These are phyloP conservation scores for Vanderwaltozyma yarrowii DNA, from an alignment of 805 yeast genomes.

Conservation along the genomic window DNA sequence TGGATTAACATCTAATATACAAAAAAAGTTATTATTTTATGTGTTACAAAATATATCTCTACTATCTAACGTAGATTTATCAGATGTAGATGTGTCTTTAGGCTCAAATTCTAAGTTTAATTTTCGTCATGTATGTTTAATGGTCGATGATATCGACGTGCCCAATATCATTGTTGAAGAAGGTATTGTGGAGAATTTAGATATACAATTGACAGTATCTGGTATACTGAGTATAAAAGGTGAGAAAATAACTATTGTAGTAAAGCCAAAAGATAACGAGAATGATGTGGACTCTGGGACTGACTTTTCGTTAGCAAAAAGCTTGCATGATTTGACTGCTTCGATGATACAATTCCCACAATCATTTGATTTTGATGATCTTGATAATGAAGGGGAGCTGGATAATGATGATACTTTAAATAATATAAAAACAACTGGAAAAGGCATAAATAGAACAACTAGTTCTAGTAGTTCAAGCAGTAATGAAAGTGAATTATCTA, in stretches of 20 bases:
- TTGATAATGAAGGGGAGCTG: constrained; percentile 3
- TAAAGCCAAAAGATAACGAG: constrained; percentile 10
- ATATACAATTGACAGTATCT: constrained; percentile 50
- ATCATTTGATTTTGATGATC: constrained; percentile 1
- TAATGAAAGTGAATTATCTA: neutral
- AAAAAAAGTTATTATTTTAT: constrained; percentile 69
- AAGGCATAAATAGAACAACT: neutral
- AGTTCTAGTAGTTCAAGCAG: neutral
- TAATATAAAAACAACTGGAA: neutral
- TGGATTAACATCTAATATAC: constrained; percentile 83
- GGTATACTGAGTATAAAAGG: constrained; percentile 63
- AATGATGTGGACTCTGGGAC: constrained; percentile 23
- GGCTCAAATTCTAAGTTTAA: constrained; percentile 44
- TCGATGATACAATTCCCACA: constrained; percentile 30
- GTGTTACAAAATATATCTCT: constrained; percentile 71
- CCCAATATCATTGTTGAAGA: constrained; percentile 56
- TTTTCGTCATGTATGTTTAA: constrained; percentile 55
- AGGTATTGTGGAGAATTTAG: constrained; percentile 48
- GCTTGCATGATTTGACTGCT: constrained; percentile 65
- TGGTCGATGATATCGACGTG: constrained; percentile 55
- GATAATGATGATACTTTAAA: constrained; percentile 11
- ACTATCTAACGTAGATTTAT: constrained; percentile 72
- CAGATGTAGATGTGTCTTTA: constrained; percentile 71
- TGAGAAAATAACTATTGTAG: constrained; percentile 38
- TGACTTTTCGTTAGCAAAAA: constrained; percentile 49